These are phyloP conservation scores for Penicillium sp. DNA, from an alignment of 2,329 filamentous ascomycete genomes.

Conservation along the genomic window DNA sequence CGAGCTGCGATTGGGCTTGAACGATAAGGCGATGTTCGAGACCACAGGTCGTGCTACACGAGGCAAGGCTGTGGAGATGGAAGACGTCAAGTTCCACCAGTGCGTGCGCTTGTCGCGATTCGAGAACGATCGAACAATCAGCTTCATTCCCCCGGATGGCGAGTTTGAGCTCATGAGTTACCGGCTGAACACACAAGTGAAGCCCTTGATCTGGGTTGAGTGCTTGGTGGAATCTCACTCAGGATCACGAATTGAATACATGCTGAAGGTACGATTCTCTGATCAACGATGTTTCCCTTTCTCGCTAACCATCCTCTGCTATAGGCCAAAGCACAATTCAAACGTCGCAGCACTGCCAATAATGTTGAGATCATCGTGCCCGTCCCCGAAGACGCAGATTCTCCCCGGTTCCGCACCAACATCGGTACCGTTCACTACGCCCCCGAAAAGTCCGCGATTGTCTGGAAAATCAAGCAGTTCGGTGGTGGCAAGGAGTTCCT, in stretches of 20 bases:
- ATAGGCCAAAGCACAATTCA: constrained; percentile 90
- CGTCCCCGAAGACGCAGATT: constrained; percentile 95
- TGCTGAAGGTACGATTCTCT: constrained; percentile 70
- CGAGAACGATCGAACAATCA: constrained; percentile 98
- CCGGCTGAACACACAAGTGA: constrained; percentile 96
- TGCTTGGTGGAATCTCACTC: constrained; percentile 96
- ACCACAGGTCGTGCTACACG: constrained; percentile 90
- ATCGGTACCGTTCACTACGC: constrained; percentile 97
- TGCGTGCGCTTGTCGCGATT: constrained; percentile 94
- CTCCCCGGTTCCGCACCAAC: constrained; percentile 93
- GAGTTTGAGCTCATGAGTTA: constrained; percentile 99
- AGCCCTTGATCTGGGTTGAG: constrained; percentile 98
- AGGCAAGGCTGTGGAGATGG: constrained; percentile 98
- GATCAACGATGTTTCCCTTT: background rate
- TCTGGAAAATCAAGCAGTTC: constrained; percentile 99
- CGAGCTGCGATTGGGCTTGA: constrained; percentile 86
- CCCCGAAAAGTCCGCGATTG: constrained; percentile 93
- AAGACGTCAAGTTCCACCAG: constrained; percentile 99
- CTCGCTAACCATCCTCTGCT: constrained; percentile 3
- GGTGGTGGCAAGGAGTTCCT: constrained; percentile 97
- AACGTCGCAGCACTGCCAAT: constrained; percentile 94
- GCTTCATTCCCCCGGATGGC: constrained; percentile 96
- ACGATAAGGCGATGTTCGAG: constrained; percentile 99
- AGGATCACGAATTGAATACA: constrained; percentile 94
- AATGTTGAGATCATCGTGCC: constrained; percentile 98